Evolutionary conservation across 495 filamentous ascomycete species (phyloP), one percentile per base, ranked within the genome.

Genomic region (Lepraria neglecta): DNA sequence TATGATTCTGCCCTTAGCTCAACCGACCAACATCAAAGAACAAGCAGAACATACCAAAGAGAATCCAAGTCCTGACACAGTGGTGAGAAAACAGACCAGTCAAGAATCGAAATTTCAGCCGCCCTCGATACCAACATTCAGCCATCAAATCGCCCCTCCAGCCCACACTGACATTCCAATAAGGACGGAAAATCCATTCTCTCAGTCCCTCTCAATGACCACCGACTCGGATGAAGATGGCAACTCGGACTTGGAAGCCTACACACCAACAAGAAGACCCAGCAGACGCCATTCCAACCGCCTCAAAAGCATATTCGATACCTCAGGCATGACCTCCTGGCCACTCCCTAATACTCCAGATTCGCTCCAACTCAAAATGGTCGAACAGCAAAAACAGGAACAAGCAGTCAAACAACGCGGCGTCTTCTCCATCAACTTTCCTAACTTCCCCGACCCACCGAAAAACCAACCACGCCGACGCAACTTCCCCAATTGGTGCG

Each of bases 1-100:
- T 0, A 71, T 76, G 0, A 65, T 75, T 42, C 74, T 72, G 5
- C 77, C 79, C 33, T 69, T 72, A 0, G 68, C 71, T 15, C 59
- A 71, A 15, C 53, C 43, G 66, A 5, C 77, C 75, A 60, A 73
- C 74, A 6, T 77, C 68, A 30, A 68, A 65, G 75, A 75, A 46
- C 65, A 62, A 24, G 67, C 75, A 38, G 76, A 76, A 50, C 35
- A 64, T 4, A 59, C 65, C 19, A 33, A 33, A 17, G 35, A 15
- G 3, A 52, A 50, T 31, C 21, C 12, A 11, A 28, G 9, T 10
- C 46, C 21, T 12, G 47, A 19, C 21, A 44, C 47, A 53, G 48
- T 43, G 1, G 35, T 31, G 33, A 60, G 38, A 6, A 6, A 52
- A 24, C n/a, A 15, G 6, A 30, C 35, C 31, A 33, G 31, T 11